A percentile compares a stretch with the other conserved stretches of the same genome.
These are phyloP conservation scores for Colletotrichum tropicale DNA, from an alignment of 2,329 filamentous ascomycete species.

Conservation along the genomic window DNA sequence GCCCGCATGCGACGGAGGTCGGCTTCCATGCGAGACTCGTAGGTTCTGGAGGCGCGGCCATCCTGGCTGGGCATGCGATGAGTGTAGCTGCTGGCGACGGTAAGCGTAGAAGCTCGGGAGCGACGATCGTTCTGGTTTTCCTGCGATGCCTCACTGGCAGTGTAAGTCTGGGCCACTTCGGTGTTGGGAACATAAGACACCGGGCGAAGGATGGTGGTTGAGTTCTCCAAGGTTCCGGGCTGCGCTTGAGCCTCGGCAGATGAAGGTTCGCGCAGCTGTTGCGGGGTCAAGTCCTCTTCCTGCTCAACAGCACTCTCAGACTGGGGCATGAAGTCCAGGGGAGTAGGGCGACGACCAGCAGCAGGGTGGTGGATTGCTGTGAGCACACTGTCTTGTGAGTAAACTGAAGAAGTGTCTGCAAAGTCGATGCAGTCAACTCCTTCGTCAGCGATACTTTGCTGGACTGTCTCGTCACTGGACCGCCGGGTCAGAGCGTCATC, in stretches of 20 bases:
- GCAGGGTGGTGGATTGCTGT: conserved; percentile 17
- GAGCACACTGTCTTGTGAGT: conserved; percentile 23
- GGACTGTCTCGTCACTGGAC: neutral
- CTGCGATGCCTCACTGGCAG: neutral
- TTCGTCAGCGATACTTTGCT: neutral
- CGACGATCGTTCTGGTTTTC: neutral
- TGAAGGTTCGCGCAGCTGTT: neutral
- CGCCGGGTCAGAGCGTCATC: conserved; percentile 10
- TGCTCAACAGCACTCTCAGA: neutral
- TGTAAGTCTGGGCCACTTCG: neutral
- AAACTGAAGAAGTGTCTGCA: conserved; percentile 24
- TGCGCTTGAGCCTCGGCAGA: neutral
- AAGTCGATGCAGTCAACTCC: neutral
- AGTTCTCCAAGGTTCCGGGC: neutral
- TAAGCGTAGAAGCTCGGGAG: neutral
- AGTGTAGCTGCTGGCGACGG: neutral
- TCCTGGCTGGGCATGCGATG: neutral
- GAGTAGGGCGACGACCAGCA: neutral
- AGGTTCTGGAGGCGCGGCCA: neutral
- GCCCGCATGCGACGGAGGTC: neutral
- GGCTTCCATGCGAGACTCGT: neutral
- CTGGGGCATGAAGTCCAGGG: conserved; percentile 1
- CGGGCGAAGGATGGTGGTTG: neutral
- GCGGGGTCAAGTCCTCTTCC: neutral
- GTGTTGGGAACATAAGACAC: neutral